These are phyloP conservation scores for Penicillium frequentans DNA, from an alignment of 2,329 filamentous ascomycete genomes.

Conservation along the genomic window DNA sequence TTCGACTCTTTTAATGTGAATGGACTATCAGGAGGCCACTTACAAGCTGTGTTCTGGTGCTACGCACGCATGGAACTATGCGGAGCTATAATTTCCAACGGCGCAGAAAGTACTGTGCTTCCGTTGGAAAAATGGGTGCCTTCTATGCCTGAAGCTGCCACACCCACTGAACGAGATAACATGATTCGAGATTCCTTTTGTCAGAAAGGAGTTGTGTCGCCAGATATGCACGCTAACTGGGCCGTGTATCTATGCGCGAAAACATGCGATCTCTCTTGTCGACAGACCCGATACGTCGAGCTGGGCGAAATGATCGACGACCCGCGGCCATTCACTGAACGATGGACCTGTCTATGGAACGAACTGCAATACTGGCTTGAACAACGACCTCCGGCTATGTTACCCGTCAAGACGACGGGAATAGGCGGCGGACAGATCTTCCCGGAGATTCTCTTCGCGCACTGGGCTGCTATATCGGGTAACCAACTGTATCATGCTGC, in stretches of 20 bases:
- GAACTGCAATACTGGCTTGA: slow-evolving; percentile 51
- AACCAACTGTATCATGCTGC: slow-evolving; percentile 59
- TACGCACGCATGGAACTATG: slow-evolving; percentile 58
- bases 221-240: slow-evolving; percentile 60
- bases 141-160: slow-evolving; percentile 29
- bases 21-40: slow-evolving; percentile 51
- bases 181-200: slow-evolving; percentile 23
- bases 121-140: slow-evolving; percentile 51
- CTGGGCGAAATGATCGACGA: slow-evolving; percentile 47
- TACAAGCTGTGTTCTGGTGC: slow-evolving; percentile 58
- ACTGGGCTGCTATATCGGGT: slow-evolving; percentile 56
- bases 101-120: slow-evolving; percentile 50
- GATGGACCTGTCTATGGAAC: slow-evolving; percentile 52
- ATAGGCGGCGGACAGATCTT: slow-evolving; percentile 42
- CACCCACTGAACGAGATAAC: slow-evolving; percentile 28
- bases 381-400: slow-evolving; percentile 48
- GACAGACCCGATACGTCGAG: slow-evolving; percentile 49
- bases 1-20: slow-evolving; percentile 52
- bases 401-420: slow-evolving; percentile 46
- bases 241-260: slow-evolving; percentile 57
- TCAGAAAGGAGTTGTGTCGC: slow-evolving; percentile 21
- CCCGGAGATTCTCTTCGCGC: slow-evolving; percentile 53
- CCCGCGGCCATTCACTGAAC: slow-evolving; percentile 38
- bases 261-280: slow-evolving; percentile 51
- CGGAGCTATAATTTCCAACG: slow-evolving; percentile 54